Evolutionary conservation across 805 yeast genomes (phyloP).

Genomic region (Myxozyma vanderwaltii): DNA sequence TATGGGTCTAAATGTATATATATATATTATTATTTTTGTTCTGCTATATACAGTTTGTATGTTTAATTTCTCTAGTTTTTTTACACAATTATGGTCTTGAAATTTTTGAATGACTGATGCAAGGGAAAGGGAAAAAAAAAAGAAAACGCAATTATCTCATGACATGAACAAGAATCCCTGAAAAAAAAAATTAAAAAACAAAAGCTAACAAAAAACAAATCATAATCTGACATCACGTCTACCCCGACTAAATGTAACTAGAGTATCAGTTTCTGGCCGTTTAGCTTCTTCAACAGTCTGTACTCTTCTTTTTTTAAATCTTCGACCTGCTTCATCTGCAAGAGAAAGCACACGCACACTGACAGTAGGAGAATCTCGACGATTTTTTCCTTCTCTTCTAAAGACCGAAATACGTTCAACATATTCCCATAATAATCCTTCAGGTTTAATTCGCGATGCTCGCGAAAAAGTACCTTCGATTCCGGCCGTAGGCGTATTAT

Average conservation of each 20-base stretch:
- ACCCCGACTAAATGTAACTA: slow-evolving; percentile 27
- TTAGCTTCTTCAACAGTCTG: slow-evolving; percentile 32
- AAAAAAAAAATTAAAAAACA: too few relatives aligned
- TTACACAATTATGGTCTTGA: too few relatives aligned
- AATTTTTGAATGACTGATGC: too few relatives aligned
- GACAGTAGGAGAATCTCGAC: slow-evolving; percentile 38
- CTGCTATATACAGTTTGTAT: background rate
- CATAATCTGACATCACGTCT: slow-evolving; percentile 11
- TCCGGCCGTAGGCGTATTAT: background rate
- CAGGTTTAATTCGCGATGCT: slow-evolving; percentile 30
- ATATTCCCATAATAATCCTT: slow-evolving; percentile 41
- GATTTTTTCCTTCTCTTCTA: slow-evolving; percentile 43
- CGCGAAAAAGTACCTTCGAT: slow-evolving; percentile 15
- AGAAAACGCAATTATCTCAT: too few relatives aligned
- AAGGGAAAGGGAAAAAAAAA: too few relatives aligned
- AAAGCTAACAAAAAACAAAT: background rate
- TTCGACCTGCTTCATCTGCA: slow-evolving; percentile 34
- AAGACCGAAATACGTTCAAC: slow-evolving; percentile 43
- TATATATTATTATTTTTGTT: background rate
- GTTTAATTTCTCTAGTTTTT: too few relatives aligned
- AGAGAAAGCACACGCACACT: slow-evolving; percentile 30
- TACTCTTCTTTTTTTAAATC: slow-evolving; percentile 27
- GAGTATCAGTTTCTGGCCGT: slow-evolving; percentile 30
- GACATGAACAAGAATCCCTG: too few relatives aligned
- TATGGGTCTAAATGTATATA: too few relatives aligned